phyloP scores from a whole-genome alignment of 1,284 basidiomycete genomes.

The Serendipita sp. region DNA sequence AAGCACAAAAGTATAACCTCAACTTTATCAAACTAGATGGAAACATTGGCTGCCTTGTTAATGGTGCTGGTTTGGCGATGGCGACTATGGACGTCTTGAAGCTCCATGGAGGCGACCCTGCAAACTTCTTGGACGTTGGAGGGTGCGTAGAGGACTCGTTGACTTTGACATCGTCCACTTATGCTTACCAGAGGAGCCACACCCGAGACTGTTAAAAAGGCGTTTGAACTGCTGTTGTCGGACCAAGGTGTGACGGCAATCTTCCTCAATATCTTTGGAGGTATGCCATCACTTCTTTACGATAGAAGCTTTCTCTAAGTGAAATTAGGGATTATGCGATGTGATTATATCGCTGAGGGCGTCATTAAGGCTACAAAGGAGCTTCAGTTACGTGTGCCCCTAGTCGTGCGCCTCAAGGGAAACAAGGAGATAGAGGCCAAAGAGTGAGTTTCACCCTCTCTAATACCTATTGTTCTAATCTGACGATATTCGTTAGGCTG shows the following conservation, averaged over 20 bases:
- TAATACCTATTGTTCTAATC: conserved; percentile 5
- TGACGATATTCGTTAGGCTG: conserved; percentile 40
- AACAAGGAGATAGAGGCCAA: conserved; percentile 96
- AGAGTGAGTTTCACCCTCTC: conserved; percentile 39
- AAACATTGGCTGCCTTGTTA: conserved; percentile 94
- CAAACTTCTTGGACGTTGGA: conserved; percentile 98
- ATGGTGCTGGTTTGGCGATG: conserved; percentile 98
- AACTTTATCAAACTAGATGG: conserved; percentile 99
- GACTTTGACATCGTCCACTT: background rate
- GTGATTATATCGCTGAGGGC: conserved; percentile 93
- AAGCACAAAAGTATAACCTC: conserved; percentile 80
- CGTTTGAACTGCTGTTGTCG: conserved; percentile 86
- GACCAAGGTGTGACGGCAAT: conserved; percentile 94
- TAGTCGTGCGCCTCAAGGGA: conserved; percentile 91
- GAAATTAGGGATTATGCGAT: conserved; percentile 81
- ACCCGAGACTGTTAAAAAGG: conserved; percentile 97
- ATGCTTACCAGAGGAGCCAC: conserved; percentile 65
- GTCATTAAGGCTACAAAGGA: conserved; percentile 97
- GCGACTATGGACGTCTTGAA: conserved; percentile 99
- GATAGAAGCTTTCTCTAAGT: conserved; percentile 3
- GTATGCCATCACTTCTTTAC: conserved; percentile 23
- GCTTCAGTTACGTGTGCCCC: conserved; percentile 69
- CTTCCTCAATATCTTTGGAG: conserved; percentile 96
- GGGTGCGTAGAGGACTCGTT: conserved; percentile 37
- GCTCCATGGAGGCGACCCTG: conserved; percentile 88